phyloP scores from a whole-genome alignment of 2,329 filamentous ascomycete genomes.

The Capronia americana region DNA sequence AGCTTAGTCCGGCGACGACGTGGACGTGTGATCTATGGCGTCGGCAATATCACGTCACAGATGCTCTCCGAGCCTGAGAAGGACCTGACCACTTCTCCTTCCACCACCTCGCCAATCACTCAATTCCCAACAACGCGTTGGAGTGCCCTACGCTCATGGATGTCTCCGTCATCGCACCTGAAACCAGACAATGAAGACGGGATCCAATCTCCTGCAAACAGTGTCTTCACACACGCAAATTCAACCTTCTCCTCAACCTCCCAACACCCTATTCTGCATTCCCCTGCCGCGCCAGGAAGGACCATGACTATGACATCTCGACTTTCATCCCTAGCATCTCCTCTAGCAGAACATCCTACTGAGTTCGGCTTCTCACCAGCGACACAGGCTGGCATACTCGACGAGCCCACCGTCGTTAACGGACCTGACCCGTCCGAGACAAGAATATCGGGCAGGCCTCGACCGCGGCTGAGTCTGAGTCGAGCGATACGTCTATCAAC shows the following conservation, averaged over 20 bases:
- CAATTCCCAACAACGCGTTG: slow-evolving; percentile 10
- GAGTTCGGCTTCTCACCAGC: slow-evolving; percentile 10
- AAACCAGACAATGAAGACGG: neutral
- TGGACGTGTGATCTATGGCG: slow-evolving; percentile 9
- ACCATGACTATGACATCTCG: slow-evolving; percentile 23
- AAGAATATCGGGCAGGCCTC: neutral
- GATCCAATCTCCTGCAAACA: slow-evolving; percentile 14
- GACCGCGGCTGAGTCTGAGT: slow-evolving; percentile 15
- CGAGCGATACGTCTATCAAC: slow-evolving; percentile 8
- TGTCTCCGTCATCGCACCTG: neutral
- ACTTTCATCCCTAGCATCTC: slow-evolving; percentile 11
- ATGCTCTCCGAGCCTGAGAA: slow-evolving; percentile 3
- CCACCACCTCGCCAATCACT: neutral
- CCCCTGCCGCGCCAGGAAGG: slow-evolving; percentile 14
- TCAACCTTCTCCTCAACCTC: slow-evolving; percentile 22
- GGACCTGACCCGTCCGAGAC: neutral
- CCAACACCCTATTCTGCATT: slow-evolving; percentile 23
- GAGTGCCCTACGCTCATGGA: slow-evolving; percentile 13
- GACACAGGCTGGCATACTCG: slow-evolving; percentile 5
- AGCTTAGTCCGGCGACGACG: slow-evolving; percentile 19
- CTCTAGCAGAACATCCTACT: slow-evolving; percentile 10
- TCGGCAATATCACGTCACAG: slow-evolving; percentile 6
- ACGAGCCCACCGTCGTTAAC: neutral
- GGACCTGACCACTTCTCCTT: slow-evolving; percentile 1
- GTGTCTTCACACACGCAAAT: slow-evolving; percentile 15